Evolutionary conservation across 257 asterid species (phyloP).

Genomic region (Capsicum baccatum): DNA sequence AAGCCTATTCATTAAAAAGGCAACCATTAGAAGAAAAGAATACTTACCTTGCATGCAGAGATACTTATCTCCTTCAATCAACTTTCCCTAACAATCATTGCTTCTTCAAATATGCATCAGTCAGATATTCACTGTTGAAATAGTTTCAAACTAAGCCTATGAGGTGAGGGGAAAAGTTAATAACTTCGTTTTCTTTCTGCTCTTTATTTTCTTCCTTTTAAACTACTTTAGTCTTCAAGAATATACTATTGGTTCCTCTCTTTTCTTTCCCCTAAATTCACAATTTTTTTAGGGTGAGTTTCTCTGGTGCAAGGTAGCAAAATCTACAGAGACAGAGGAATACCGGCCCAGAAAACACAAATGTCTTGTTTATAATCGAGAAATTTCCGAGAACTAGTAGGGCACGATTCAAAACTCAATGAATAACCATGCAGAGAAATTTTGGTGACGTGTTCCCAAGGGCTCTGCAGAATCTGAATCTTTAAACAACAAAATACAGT

Average conservation of each 20-base stretch:
- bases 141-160: conserved; percentile 43
- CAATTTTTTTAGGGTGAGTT: conserved; percentile 43
- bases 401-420: neutral
- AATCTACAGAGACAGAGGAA: conserved; percentile 42
- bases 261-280: neutral
- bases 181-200: neutral
- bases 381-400: neutral
- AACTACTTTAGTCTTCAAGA: neutral
- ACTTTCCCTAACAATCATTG: conserved; percentile 29
- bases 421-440: neutral
- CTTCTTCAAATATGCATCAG: conserved; percentile 37
- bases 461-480: neutral
- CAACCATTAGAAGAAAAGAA: conserved; percentile 53
- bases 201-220: no score
- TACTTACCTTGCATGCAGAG: conserved; percentile 62
- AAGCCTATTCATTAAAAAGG: neutral
- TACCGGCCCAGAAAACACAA: conserved; percentile 47
- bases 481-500: neutral
- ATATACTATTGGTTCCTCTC: neutral
- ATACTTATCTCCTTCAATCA: conserved; percentile 42
- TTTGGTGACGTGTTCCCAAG: neutral
- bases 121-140: conserved; percentile 30
- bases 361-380: conserved; percentile 25
- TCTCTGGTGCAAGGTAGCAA: conserved; percentile 39
- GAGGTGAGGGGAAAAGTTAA: conserved; percentile 46